Base-by-base conservation (phyloP, 2,329 filamentous ascomycete species). In the Zymoseptoria passerinii region DNA sequence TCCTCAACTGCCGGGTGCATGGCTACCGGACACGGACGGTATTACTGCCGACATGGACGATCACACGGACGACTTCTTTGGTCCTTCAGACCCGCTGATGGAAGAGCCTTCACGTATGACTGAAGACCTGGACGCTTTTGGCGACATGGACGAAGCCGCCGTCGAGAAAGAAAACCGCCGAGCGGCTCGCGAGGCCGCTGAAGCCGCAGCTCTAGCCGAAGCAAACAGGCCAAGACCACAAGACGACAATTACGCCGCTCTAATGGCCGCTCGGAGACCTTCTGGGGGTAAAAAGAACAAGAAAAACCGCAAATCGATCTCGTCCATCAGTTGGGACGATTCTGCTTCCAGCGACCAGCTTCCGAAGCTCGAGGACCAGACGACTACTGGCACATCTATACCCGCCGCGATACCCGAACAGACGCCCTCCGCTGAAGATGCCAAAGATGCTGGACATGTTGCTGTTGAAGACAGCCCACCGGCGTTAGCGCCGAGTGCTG, bases 401-500 rank as follows among this genome's bases (percentile, higher is more conserved):
- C 16, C 9, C 16, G 35, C 35, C n/a, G 1, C 35, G 35, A 44
- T 16, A 16, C 35, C 13, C 1, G 35, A 44, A 44, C 10, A 44
- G n/a, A 13, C 4, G 8, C 51, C 55, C 1, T 18, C 55, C 9
- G 1, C n/a, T 13, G 29, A 53, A 29, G 27, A 54, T 10, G 18
- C 10, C 10, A 23, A 8, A 10, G 48, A 50, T 13, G 8, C 28
- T 44, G 48, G 27, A 3, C 35, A 56, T 16, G 52, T 48, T n/a
- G 10, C 52, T 9, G 20, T 28, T 13, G 52, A 57, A 19, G 52
- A 48, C 16, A 44, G 19, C 10, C 51, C 18, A 18, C 28, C 9
- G 52, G 48, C 52, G 13, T 4, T 20, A 8, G 27, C 7, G 20
- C 7, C 48, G 19, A 23, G 20, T 27, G 44, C 78, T 76, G 65